Base-by-base conservation (phyloP, 2,329 filamentous ascomycete species). In the Cylindrodendrum hubeiense region DNA sequence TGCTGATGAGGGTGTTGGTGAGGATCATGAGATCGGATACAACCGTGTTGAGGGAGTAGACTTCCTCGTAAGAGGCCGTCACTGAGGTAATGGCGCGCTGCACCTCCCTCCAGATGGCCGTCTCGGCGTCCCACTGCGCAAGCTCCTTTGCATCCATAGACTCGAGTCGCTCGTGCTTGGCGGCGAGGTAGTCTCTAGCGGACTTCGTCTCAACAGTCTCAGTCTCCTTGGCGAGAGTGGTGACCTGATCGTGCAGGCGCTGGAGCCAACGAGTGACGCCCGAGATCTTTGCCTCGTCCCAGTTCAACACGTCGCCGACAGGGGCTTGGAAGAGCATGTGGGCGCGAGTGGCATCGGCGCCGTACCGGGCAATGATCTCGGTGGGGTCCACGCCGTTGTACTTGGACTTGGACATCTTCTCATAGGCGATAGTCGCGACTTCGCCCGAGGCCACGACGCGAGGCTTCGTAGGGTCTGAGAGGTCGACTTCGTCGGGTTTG, bases 361-460 rank as follows among this genome's bases (percentile, higher is more conserved):
- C 94, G 72, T 96, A 91, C 70, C 88, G 89, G 8, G 85, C 81
- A 62, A 96, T 93, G 68, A 91, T 92, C 0, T 82, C 84, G 0
- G 88, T 89, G 0, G 94, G 94, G 75, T 97, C 93, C 7, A 97
- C 93, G 26, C 94, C 94, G 75, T 97, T 97, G 81, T 96, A 86
- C 79, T 97, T 97, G 74, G 93, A 97, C 81, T 97, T 97, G 41
- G 93, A 96, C 94, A 97, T 97, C 77, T 97, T 97, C 78, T 97
- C 94, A 72, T 87, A 97, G 1, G 88, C 90, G 19, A 94, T 79
- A 28, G 82, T 86, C 2, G 91, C 89, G 0, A 75, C 73, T 51
- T 86, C 80, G 4, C 89, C 88, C 0, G 89, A 92, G 0, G 86
- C 84, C 19, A 84, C 84, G n/a, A 96, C 86, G 58, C 84, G 82